phyloP scores from a whole-genome alignment of 2,329 filamentous ascomycete genomes.

The Fusarium nisikadoi region DNA sequence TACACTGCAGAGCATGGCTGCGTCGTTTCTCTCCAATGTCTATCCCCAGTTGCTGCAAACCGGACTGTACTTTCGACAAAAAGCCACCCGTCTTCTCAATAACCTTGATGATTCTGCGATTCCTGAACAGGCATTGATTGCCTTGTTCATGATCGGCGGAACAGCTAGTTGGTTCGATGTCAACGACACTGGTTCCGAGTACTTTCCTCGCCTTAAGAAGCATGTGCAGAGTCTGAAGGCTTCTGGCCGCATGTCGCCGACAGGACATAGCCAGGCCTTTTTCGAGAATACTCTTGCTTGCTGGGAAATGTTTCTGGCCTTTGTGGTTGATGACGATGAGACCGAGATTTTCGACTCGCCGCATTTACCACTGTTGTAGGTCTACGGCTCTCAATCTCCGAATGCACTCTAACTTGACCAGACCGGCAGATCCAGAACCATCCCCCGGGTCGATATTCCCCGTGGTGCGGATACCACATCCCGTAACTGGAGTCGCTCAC shows the following conservation, averaged over 20 bases:
- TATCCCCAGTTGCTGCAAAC: neutral
- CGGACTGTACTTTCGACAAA: neutral
- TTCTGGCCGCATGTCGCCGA: accelerated
- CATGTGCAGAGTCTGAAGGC: neutral
- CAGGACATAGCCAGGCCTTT: neutral
- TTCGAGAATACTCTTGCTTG: neutral
- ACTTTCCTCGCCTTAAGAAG: neutral
- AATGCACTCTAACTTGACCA: accelerated
- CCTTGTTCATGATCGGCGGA: neutral
- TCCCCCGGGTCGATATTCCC: neutral
- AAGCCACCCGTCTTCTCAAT: accelerated
- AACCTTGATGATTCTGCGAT: neutral
- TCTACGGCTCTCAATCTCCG: neutral
- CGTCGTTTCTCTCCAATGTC: neutral
- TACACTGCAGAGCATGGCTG: neutral
- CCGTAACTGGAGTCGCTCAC: neutral
- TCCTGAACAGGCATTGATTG: neutral
- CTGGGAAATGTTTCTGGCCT: neutral
- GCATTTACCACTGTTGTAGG: neutral
- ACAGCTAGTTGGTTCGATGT: neutral
- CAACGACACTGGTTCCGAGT: accelerated
- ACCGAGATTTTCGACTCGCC: accelerated
- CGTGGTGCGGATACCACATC: neutral
- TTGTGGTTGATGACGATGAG: neutral
- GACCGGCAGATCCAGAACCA: accelerated